These are phyloP conservation scores for Saccharomyces pastorianus DNA, from an alignment of 1,139 yeast species.

Conservation along the genomic window DNA sequence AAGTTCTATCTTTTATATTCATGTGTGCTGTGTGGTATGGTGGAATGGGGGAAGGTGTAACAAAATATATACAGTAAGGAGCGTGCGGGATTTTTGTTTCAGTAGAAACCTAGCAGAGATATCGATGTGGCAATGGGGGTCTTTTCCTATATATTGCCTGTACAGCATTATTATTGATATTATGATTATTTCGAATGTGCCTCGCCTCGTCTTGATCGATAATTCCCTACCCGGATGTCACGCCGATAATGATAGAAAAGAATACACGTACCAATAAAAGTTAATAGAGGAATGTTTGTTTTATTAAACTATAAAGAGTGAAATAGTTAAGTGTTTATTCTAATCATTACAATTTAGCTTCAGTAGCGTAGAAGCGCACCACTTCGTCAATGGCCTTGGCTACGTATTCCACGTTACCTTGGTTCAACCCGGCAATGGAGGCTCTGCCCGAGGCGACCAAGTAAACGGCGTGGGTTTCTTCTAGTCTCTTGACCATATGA, in stretches of 20 bases:
- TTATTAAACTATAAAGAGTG: not conserved
- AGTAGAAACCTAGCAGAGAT: not conserved
- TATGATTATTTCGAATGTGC: not conserved
- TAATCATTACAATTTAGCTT: constrained; percentile 7
- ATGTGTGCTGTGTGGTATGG: constrained; percentile 7
- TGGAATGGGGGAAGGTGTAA: not conserved
- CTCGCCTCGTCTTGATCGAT: not conserved
- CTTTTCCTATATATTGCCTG: not conserved
- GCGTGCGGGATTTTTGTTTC: too few relatives aligned
- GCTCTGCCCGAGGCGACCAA: constrained; percentile 83
- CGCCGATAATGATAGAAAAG: not conserved
- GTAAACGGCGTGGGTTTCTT: constrained; percentile 69
- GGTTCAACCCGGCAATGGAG: constrained; percentile 88
- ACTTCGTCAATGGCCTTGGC: constrained; percentile 81
- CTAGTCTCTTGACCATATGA: constrained; percentile 74
- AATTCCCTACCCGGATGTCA: not conserved
- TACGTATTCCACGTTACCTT: constrained; percentile 66
- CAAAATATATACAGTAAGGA: not conserved
- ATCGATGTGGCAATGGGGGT: not conserved
- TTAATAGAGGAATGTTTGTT: not conserved
- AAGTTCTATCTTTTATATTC: constrained; percentile 31
- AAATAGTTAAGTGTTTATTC: not conserved
- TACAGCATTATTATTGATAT: not conserved
- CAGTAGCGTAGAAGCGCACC: constrained; percentile 40
- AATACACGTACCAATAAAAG: not conserved